Base-by-base conservation (phyloP, 495 filamentous ascomycete species). In the Penicillium argentinense region DNA sequence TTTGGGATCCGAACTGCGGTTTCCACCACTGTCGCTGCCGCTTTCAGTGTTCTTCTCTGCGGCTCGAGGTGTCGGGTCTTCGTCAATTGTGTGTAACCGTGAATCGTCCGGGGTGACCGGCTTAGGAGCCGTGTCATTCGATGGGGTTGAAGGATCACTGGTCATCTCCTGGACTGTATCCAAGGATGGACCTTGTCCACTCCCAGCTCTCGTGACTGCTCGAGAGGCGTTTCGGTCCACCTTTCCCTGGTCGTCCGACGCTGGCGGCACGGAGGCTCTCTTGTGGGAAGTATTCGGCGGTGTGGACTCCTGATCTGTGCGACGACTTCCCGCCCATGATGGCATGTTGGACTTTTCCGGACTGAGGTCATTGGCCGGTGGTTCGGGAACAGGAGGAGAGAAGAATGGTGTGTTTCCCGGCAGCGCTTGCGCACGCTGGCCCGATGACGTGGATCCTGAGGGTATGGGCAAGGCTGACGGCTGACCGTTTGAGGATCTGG, bases 101-200 rank as follows among this genome's bases (percentile, higher is more conserved):
- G 62, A 47, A 17, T 73, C 68, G 27, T 67, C 68, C 28, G 57
- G 40, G 13, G 53, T 49, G 12, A 54, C 42, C 33, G 54, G 55
- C 37, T 64, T 59, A 17, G 71, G 53, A 68, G 72, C 40, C 46
- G 66, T 66, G 59, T 80, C 59, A 60, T 74, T 68, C 39, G 75
- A 79, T 0, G 88, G 88, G 9, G 89, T 89, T 21, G 82, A 80
- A 21, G 90, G 86, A 51, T 88, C 78, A 66, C 89, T 95, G 37
- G 83, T 83, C 64, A 68, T 69, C 71, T 98, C 93, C 62, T 96
- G 86, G 22, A 98, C 93, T 0, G 93, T 98, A 66, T 95, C 93
- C 41, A 98, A 72, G 30, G 81, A 81, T 13, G 87, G 82, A 16
- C 78, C 77, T 49, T 76, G 79, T 41, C 83, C 85, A 57, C 81